Conservation (phyloP, 1,284 basidiomycete species). For the Coniferiporia sulphurascens region DNA sequence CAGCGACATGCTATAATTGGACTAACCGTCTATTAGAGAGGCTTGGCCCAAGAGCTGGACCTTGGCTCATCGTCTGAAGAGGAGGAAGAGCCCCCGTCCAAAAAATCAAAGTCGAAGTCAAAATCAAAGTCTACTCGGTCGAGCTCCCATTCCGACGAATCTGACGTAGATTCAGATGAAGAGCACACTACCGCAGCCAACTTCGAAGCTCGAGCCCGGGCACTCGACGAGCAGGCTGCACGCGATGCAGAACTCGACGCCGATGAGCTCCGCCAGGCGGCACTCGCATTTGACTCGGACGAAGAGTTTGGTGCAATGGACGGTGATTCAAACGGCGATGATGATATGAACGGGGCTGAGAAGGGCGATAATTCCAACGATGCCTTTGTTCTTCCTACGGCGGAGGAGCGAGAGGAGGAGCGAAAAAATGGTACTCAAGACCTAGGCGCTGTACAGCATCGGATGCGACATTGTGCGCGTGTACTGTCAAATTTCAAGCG, state of each 20-base stretch:
- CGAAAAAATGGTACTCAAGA: constrained; percentile 69
- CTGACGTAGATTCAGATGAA: constrained; percentile 41
- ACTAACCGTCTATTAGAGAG: constrained; percentile 22
- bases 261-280: constrained; percentile 62
- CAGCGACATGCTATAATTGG: not conserved
- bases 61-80: constrained; percentile 41
- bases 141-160: constrained; percentile 34
- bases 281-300: constrained; percentile 27
- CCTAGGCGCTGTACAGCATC: constrained; percentile 78
- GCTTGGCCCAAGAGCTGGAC: constrained; percentile 61
- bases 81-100: constrained; percentile 15
- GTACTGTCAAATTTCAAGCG: constrained; percentile 75
- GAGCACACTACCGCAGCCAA: constrained; percentile 66
- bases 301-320: constrained; percentile 44
- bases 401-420: constrained; percentile 79
- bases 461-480: constrained; percentile 86
- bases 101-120: constrained; percentile 26
- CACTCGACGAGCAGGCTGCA: constrained; percentile 61
- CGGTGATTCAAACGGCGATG: constrained; percentile 54
- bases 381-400: constrained; percentile 73
- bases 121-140: constrained; percentile 15
- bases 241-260: constrained; percentile 64
- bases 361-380: constrained; percentile 44
- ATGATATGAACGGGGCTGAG: constrained; percentile 53
- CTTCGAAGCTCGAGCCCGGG: constrained; percentile 71